phyloP scores from a whole-genome alignment of 441 rosid species.

The Brassica balearica region DNA sequence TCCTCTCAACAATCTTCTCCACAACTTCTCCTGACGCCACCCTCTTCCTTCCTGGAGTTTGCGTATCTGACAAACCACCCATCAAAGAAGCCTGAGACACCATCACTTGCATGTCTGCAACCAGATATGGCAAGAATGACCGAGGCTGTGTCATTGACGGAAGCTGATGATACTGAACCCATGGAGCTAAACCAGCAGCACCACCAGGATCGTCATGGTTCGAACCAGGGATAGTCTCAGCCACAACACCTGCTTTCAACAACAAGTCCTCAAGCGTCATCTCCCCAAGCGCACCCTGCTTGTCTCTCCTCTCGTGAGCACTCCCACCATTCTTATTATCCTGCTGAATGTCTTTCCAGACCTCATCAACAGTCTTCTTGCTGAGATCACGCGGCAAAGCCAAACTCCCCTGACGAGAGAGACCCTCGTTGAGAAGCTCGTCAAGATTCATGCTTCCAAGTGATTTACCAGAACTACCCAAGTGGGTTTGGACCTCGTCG shows the following conservation, averaged over 20 bases:
- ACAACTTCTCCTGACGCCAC: conserved; percentile 62
- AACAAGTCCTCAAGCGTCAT: conserved; percentile 95
- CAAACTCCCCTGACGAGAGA: conserved; percentile 53
- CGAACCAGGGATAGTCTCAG: conserved; percentile 59
- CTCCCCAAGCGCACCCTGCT: conserved; percentile 77
- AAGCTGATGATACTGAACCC: conserved; percentile 78
- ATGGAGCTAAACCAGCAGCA: conserved; percentile 50
- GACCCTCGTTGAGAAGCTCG: conserved; percentile 53
- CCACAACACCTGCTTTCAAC: conserved; percentile 84
- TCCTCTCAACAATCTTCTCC: conserved; percentile 85
- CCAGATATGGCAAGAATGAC: conserved; percentile 72
- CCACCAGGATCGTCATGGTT: conserved; percentile 51
- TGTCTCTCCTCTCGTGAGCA: conserved; percentile 59
- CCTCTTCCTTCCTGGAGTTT: conserved; percentile 81
- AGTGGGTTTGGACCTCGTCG: conserved; percentile 64
- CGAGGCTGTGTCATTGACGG: conserved; percentile 80
- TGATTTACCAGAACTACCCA: conserved; percentile 42
- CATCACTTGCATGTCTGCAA: conserved; percentile 65
- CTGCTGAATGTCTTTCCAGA: conserved; percentile 63
- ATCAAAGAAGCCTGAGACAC: conserved; percentile 68
- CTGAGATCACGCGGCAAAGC: conserved; percentile 53
- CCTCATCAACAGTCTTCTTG: conserved; percentile 65
- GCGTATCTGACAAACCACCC: conserved; percentile 82
- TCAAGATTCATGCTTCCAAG: conserved; percentile 63
- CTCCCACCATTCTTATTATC: conserved; percentile 37